Evolutionary conservation across 2,329 filamentous ascomycete species (phyloP), one percentile per base, ranked within the genome.

Genomic region (Elsinoe ampelina): DNA sequence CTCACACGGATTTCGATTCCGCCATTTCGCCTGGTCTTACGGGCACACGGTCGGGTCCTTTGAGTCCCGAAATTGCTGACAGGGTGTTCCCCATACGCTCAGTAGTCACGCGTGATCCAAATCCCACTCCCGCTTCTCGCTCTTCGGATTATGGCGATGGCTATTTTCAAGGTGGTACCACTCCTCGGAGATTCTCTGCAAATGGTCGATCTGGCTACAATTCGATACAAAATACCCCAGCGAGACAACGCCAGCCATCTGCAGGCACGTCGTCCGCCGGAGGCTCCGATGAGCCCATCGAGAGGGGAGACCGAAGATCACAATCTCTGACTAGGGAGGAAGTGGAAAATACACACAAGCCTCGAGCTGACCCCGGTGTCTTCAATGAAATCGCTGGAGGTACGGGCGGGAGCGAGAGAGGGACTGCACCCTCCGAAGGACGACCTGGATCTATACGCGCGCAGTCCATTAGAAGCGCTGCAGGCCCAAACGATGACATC

Each of bases 31-130:
- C 43, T 17, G 15, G 32, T 26, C 12, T n/a, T 10, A 1, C 19
- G 26, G 41, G 20, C 10, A 22, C 50, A 10, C 6, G 10, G 12
- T 58, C 61, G 12, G 68, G 64, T 41, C 54, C 63, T 5, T 62
- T 74, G 48, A 75, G 72, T 60, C 73, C 74, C 15, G 68, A 67
- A 38, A 63, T 70, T 3, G 67, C 72, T 47, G 79, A 91, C 64
- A 80, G 86, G 56, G 85, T 92, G 4, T 92, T 87, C 57, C 87
- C 87, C n/a, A 86, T 92, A 32, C 81, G 86, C 50, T 90, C 86
- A n/a, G 84, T 88, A 42, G 76, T 92, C 20, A 87, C 82, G 5
- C 81, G 91, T 39, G 83, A 87, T 62, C 80, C 81, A 5, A 71
- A 69, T 10, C 70, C 72, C 1, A 76, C 72, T 3, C 68, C 68